Conservation (phyloP, 441 rosid species). For the Adansonia rubrostipa region DNA sequence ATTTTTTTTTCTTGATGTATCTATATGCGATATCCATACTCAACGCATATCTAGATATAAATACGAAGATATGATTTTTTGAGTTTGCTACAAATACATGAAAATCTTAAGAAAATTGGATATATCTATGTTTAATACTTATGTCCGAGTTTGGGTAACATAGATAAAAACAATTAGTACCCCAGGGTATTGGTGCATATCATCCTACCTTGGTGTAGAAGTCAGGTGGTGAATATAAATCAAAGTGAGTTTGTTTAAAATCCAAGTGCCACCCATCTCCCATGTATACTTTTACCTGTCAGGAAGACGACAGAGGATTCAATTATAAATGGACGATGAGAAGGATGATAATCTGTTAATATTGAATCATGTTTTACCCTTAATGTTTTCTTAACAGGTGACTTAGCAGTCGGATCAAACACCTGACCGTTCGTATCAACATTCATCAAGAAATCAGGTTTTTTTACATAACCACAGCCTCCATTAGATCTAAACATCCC, state of each 20-base stretch:
- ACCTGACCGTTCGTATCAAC: constrained; percentile 49
- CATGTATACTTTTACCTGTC: constrained; percentile 61
- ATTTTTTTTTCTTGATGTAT: no score
- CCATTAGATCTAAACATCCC: constrained; percentile 79
- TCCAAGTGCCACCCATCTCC: constrained; percentile 72
- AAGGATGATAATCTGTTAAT: neutral
- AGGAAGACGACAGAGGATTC: neutral
- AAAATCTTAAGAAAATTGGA: no score
- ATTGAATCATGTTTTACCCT: constrained; percentile 37
- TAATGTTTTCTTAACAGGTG: constrained; percentile 46
- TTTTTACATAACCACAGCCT: constrained; percentile 69
- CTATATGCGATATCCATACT: no score
- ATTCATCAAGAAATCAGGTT: constrained; percentile 60
- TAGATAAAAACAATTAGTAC: neutral
- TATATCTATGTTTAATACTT: no score
- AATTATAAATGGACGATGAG: neutral
- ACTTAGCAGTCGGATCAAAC: constrained; percentile 52
- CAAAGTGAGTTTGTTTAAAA: constrained; percentile 60
- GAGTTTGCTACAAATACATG: no score
- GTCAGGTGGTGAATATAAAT: constrained; percentile 63
- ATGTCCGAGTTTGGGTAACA: no score
- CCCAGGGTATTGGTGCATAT: neutral
- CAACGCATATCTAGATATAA: no score
- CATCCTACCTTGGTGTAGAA: constrained; percentile 58
- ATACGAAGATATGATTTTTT: no score